Base-by-base conservation (phyloP, 148 eudicot genomes). In the Pharnaceum exiguum region DNA sequence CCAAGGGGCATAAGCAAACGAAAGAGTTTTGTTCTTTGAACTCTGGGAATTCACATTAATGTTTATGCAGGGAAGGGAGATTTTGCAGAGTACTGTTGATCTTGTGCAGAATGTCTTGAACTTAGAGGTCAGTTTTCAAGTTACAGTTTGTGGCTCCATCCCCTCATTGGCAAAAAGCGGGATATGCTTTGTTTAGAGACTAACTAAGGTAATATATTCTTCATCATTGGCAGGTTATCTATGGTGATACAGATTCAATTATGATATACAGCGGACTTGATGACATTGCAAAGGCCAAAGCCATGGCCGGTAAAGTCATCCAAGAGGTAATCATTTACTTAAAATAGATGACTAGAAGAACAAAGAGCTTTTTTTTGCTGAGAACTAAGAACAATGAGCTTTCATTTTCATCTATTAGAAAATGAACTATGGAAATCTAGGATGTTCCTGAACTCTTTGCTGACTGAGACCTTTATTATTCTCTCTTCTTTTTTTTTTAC, bases 201-300 rank as follows among this genome's bases (percentile, higher is more conserved):
- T n/a, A n/a, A n/a, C 27, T n/a, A 29, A 56, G 51, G 18, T 70
- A 3, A 19, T 37, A 37, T 26, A 13, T 63, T 48, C 44, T 13
- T 26, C 35, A 45, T 64, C 37, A 35, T 49, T 59, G 35, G 58
- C 84, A 94, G 99, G 99, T 94, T 54, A 94, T 94, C 28, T 94
- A 94, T 66, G 99, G 99, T 30, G 99, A 94, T 71, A 94, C 99
- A 37, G 96, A 94, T 80, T 94, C 99, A 54, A 94, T 94, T 15
- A 94, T 94, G 99, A 94, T 94, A 64, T 76, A 94, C 62, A 89
- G 79, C 67, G 99, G 99, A 65, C 95, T 86, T 70, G 96, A 94
- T 84, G 96, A 94, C 70, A 75, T 73, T 51, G 79, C 73, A 67
- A 77, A 94, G 66, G 89, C 91, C 32, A 86, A 86, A 70, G 69